These are phyloP conservation scores for Psilocybe tampanensis DNA, from an alignment of 768 basidiomycete species.

Conservation along the genomic window DNA sequence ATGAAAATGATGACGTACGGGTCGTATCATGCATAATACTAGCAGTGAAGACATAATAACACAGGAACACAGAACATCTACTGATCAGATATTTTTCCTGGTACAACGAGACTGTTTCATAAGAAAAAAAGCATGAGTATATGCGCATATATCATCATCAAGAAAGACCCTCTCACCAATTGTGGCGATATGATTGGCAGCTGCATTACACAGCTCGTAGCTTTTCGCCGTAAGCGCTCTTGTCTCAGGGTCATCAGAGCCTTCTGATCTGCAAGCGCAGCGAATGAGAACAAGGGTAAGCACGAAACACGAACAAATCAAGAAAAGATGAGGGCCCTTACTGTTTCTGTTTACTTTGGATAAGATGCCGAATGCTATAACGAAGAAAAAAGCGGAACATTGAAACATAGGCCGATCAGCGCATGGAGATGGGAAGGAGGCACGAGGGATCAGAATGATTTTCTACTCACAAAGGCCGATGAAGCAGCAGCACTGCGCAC, in stretches of 20 bases:
- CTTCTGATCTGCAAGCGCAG: slow-evolving; percentile 34
- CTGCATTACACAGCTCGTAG: slow-evolving; percentile 73
- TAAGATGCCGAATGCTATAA: slow-evolving; percentile 43
- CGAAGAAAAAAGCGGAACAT: not conserved
- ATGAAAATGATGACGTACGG: slow-evolving; percentile 46
- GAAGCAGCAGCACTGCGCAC: slow-evolving; percentile 74
- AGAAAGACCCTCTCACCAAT: slow-evolving; percentile 46
- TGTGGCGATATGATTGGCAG: slow-evolving; percentile 78
- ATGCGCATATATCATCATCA: not conserved
- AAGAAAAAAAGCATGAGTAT: not conserved
- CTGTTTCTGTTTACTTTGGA: slow-evolving; percentile 39
- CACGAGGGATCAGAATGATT: slow-evolving; percentile 1
- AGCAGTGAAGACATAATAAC: slow-evolving; percentile 81
- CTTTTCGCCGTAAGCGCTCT: slow-evolving; percentile 59
- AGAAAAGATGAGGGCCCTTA: slow-evolving; percentile 31
- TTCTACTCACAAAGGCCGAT: slow-evolving; percentile 73
- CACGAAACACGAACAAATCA: not conserved
- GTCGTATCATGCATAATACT: slow-evolving; percentile 79
- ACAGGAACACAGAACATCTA: slow-evolving; percentile 68
- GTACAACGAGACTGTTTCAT: slow-evolving; percentile 57
- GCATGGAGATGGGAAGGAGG: too few species aligned
- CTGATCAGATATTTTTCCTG: slow-evolving; percentile 63
- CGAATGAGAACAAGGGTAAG: not conserved
- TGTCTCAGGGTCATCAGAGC: slow-evolving; percentile 52
- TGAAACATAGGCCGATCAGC: slow-evolving; percentile 2